Evolutionary conservation across 1,139 yeast genomes (phyloP).

Genomic region (Yamadazyma triangularis): DNA sequence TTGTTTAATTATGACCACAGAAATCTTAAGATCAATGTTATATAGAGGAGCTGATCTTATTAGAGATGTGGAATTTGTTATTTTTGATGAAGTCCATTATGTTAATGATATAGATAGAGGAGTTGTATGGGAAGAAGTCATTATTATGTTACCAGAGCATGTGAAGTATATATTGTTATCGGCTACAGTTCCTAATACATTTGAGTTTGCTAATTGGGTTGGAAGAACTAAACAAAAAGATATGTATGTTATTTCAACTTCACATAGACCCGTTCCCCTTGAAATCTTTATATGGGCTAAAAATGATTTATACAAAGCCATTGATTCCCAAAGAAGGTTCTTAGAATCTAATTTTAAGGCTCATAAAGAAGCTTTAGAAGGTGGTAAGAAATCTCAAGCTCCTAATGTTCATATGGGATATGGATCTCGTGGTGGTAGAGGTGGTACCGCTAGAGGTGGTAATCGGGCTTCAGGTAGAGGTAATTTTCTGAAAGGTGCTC

Average conservation of each 20-base stretch:
- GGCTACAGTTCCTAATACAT: slow-evolving; percentile 96
- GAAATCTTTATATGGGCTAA: slow-evolving; percentile 84
- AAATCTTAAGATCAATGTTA: slow-evolving; percentile 89
- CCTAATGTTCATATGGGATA: slow-evolving; percentile 36
- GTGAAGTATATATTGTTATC: slow-evolving; percentile 84
- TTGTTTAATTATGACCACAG: slow-evolving; percentile 97
- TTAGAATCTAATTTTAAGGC: slow-evolving; percentile 57
- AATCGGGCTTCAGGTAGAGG: slow-evolving; percentile 27
- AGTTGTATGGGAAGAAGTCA: slow-evolving; percentile 99
- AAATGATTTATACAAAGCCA: slow-evolving; percentile 60
- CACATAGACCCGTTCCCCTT: slow-evolving; percentile 92
- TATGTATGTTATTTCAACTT: slow-evolving; percentile 91
- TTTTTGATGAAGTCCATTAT: slow-evolving; percentile 96
- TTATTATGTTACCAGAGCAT: slow-evolving; percentile 93
- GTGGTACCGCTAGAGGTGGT: slow-evolving; percentile 43
- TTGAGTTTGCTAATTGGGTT: slow-evolving; percentile 97
- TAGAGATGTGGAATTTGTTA: slow-evolving; percentile 95
- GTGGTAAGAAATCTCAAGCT: slow-evolving; percentile 27
- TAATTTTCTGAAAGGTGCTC: slow-evolving; percentile 28
- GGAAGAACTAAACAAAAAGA: slow-evolving; percentile 96
- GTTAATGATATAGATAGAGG: slow-evolving; percentile 97
- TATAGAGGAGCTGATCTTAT: slow-evolving; percentile 95
- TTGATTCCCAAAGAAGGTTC: slow-evolving; percentile 70
- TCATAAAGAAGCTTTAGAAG: slow-evolving; percentile 52
- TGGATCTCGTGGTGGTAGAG: slow-evolving; percentile 43